Base-by-base conservation (phyloP, 1,139 yeast species). In the Taphrina sp. region DNA sequence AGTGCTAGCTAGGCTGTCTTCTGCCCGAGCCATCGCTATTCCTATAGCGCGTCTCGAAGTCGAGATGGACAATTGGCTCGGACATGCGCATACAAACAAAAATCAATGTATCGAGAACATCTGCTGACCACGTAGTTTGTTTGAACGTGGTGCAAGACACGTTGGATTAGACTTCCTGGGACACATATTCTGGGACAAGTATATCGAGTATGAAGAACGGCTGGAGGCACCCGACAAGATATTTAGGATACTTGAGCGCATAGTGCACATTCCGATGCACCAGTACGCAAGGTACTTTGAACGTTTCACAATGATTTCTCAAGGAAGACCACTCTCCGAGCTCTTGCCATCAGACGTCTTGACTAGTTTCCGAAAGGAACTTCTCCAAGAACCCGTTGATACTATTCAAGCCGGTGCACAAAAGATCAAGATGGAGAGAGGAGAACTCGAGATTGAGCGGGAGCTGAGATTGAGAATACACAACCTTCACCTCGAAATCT, bases 151-250 rank as follows among this genome's bases (percentile, higher is more conserved):
- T 0, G 78, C 89, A 53, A 58, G 60, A 2, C 70, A 69, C 39
- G 77, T 90, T 34, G 97, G 98, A 0, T 66, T 69, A 52, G 95
- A 90, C 69, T 92, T 81, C 64, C 77, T 82, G 64, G 71, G 85
- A 14, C 85, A 80, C 63, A 82, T 82, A 56, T 83, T 90, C 63
- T 92, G 95, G 81, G 83, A 80, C 61, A 66, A 79, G 42, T 90
- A 86, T 65, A 65, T 90, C 37, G 74, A 78, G 5, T 82, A 82
- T 74, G 71, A 76, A 65, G 64, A 73, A 68, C 64, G 77, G 62
- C 62, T 73, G 64, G 66, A 69, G 60, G 59, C 71, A 61, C 66
- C 65, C 12, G 75, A 74, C 58, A 75, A 58, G 60, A 71, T 44
- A 66, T 70, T 70, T 56, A 64, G 68, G 41, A 62, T 88, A 10